Percentiles rank a stretch among this genome's conserved stretches.
phyloP scores from a whole-genome alignment of 306 rosid species.

The Vigna unguiculata region DNA sequence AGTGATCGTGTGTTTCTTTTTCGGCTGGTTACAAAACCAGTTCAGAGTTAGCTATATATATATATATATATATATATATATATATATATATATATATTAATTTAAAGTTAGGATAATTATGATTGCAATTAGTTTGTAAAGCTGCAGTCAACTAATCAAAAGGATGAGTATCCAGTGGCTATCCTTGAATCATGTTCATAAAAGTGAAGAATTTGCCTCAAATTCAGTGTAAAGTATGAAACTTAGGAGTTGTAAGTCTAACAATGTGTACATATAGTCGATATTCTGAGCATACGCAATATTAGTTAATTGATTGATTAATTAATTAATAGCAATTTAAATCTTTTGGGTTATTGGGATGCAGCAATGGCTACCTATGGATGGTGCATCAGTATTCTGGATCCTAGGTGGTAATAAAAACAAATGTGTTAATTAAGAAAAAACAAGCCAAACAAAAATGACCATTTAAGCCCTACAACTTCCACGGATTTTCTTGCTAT shows the following conservation, averaged over 20 bases:
- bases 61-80: background rate
- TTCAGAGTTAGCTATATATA: background rate
- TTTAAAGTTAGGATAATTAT: conserved; percentile 21
- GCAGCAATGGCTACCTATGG: conserved; percentile 39
- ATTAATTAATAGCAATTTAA: conserved; percentile 43
- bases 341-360: conserved; percentile 41
- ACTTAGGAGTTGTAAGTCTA: conserved; percentile 50
- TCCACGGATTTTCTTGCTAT: background rate
- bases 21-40: conserved; percentile 23
- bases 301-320: conserved; percentile 26
- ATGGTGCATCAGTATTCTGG: conserved; percentile 55
- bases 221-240: conserved; percentile 76
- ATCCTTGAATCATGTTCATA: conserved; percentile 62
- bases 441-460: conserved; percentile 35
- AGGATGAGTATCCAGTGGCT: conserved; percentile 43
- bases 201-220: conserved; percentile 66
- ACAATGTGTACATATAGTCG: conserved; percentile 18
- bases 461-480: conserved; percentile 44
- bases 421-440: conserved; percentile 35
- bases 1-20: conserved; percentile 37
- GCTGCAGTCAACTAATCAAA: conserved; percentile 42
- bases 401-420: conserved; percentile 61
- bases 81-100: background rate
- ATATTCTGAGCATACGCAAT: conserved; percentile 41
- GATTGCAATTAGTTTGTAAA: conserved; percentile 14